phyloP scores from a whole-genome alignment of 768 basidiomycete genomes.

The Pisolithus marmoratus region DNA sequence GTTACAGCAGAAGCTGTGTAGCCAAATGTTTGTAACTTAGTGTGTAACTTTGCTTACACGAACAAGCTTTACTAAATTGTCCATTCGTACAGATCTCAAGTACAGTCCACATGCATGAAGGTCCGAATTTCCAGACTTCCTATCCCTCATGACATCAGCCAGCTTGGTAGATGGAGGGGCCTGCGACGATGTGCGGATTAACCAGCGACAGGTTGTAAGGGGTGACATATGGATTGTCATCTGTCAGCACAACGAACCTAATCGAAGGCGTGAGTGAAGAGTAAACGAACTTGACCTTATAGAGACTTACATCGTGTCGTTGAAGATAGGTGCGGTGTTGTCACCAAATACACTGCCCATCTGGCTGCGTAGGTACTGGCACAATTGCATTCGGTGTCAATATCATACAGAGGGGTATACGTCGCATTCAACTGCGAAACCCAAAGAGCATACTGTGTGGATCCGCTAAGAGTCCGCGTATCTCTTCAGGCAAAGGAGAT shows the following conservation, averaged over 20 bases:
- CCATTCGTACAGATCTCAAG: no score
- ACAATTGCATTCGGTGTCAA: conserved; percentile 36
- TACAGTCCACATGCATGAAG: no score
- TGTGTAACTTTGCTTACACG: no score
- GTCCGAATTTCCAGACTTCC: not conserved
- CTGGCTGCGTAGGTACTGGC: conserved; percentile 46
- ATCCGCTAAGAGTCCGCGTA: not conserved
- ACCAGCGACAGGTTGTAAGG: conserved; percentile 52
- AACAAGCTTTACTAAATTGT: no score
- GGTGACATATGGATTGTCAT: conserved; percentile 45
- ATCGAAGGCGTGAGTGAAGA: not conserved
- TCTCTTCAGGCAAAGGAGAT: not conserved
- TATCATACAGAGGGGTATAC: conserved; percentile 42
- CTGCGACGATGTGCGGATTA: conserved; percentile 51
- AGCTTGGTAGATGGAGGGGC: conserved; percentile 45
- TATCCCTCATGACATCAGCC: conserved; percentile 25
- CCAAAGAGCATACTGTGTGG: conserved; percentile 47
- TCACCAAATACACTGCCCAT: conserved; percentile 40
- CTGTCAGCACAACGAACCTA: conserved; percentile 49
- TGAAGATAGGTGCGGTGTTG: conserved; percentile 37
- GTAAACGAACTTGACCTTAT: not conserved
- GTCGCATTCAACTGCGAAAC: conserved; percentile 58
- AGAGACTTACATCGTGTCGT: conserved; percentile 37
- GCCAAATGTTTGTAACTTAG: not conserved
- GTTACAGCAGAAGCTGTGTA: no score